Percentiles rank a stretch among this genome's conserved stretches.
These are phyloP conservation scores for Hyaloscypha variabilis DNA, from an alignment of 495 filamentous ascomycete genomes.

Conservation along the genomic window DNA sequence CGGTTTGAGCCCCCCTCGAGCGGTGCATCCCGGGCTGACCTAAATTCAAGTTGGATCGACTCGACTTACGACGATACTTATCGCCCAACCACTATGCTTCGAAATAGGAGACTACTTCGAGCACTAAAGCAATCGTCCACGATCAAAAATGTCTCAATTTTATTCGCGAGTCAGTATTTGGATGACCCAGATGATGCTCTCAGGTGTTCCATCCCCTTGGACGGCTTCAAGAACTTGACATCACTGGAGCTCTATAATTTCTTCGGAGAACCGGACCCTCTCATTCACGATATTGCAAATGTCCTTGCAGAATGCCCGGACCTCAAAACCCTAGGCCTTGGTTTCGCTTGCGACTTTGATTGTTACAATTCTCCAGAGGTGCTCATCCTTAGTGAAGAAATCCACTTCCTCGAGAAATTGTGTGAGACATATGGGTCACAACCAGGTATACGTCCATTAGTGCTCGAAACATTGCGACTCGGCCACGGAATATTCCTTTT, in stretches of 20 bases:
- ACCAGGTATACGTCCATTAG: not conserved
- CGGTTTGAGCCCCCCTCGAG: not conserved
- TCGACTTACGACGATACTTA: not conserved
- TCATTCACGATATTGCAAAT: not conserved
- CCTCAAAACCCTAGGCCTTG: conserved; percentile 12
- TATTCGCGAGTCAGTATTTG: not conserved
- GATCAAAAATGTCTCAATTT: conserved; percentile 2
- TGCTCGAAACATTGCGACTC: conserved; percentile 6
- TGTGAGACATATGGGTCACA: not conserved
- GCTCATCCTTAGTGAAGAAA: not conserved
- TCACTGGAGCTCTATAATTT: conserved; percentile 3
- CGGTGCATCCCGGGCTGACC: not conserved
- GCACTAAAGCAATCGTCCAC: not conserved
- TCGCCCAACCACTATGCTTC: not conserved
- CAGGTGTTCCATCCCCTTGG: conserved; percentile 5
- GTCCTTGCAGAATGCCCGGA: not conserved
- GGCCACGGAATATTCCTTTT: not conserved
- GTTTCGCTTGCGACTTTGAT: not conserved
- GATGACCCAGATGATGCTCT: not conserved
- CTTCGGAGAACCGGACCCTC: not conserved
- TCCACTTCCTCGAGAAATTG: not conserved
- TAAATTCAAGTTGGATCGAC: not conserved
- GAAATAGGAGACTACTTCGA: not conserved
- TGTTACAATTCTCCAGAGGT: not conserved
- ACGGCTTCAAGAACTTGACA: conserved; percentile 9